A percentile compares a stretch with the other conserved stretches of the same genome.
Conservation (phyloP, 73 alveolate species). For the Paramecium caudatum region DNA sequence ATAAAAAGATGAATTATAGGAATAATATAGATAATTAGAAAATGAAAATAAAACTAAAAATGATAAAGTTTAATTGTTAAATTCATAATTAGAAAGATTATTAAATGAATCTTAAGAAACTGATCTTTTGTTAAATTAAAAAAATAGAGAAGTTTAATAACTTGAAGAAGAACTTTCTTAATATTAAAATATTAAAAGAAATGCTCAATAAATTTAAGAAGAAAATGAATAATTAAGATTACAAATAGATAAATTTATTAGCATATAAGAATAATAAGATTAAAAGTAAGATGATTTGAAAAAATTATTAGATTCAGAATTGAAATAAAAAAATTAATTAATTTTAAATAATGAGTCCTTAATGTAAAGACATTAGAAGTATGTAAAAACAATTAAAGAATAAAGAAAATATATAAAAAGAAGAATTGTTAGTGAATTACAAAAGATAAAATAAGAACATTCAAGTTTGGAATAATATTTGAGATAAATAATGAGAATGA, state of each 20-base stretch:
- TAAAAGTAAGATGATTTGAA: background rate
- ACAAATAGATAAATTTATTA: constrained; percentile 11
- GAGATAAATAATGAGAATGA: constrained; percentile 60
- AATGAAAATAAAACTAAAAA: constrained; percentile 30
- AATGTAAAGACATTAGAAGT: constrained; percentile 15
- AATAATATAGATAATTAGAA: constrained; percentile 23
- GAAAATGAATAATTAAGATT: constrained; percentile 64
- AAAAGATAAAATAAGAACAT: constrained; percentile 45
- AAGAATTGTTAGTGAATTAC: constrained; percentile 40
- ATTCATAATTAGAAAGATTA: constrained; percentile 53
- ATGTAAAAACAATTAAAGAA: constrained; percentile 57
- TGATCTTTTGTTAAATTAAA: constrained; percentile 37
- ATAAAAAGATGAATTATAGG: constrained; percentile 51
- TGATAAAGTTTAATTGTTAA: constrained; percentile 45
- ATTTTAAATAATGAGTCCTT: constrained; percentile 6
- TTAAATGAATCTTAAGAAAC: constrained; percentile 43
- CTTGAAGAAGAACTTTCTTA: constrained; percentile 37
- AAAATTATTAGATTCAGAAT: background rate
- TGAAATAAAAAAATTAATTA: constrained; percentile 14
- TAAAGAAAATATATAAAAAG: constrained; percentile 60
- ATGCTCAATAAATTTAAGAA: background rate
- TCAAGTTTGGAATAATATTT: constrained; percentile 33
- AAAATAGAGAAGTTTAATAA: background rate
- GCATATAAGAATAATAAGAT: constrained; percentile 6
- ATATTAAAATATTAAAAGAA: constrained; percentile 12